Base-by-base conservation (phyloP, 768 basidiomycete genomes). In the Mycena vitilis region DNA sequence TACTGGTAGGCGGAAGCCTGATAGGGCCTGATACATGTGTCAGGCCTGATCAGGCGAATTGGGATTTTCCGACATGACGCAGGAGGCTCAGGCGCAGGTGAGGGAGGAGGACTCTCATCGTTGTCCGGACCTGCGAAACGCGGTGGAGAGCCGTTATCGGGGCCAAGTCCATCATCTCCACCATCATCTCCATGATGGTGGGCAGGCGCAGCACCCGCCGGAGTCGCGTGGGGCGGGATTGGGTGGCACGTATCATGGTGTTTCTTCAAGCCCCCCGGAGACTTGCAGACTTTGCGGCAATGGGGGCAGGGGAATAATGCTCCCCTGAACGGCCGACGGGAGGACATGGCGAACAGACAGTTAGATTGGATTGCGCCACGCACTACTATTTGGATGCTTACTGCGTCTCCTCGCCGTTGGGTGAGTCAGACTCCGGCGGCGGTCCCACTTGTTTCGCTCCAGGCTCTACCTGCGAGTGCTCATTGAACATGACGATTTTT, bases 101-200 rank as follows among this genome's bases (percentile, higher is more conserved):
- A 47, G 45, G 45, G 45, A 47, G 45, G 45, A 47, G 45, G 45
- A n/a, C 45, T 47, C 45, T 47, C 45, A n/a, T 47, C 45, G 45
- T 47, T 47, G 45, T 47, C 45, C 16, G 45, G 45, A 47, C 45
- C 45, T 47, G 45, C 45, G 45, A 47, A 47, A 18, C 16, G 45
- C 45, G 45, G 45, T 18, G 45, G 45, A 47, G 45, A 9, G 45
- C 45, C 45, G 45, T 47, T 47, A 47, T 47, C 45, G 45, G 45
- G 45, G 45, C 45, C 45, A 47, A 47, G 45, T 47, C 45, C 45
- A 47, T 47, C 45, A 47, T 47, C 45, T 47, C 45, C 45, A 47
- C 45, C 45, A 47, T 47, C 45, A 47, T 47, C 45, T 47, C 45
- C 45, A 47, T 47, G 45, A 47, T 47, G 45, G 45, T 47, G 45